Conservation (phyloP, 2,329 filamentous ascomycete genomes). For the Ceratocystis lukuohia region DNA sequence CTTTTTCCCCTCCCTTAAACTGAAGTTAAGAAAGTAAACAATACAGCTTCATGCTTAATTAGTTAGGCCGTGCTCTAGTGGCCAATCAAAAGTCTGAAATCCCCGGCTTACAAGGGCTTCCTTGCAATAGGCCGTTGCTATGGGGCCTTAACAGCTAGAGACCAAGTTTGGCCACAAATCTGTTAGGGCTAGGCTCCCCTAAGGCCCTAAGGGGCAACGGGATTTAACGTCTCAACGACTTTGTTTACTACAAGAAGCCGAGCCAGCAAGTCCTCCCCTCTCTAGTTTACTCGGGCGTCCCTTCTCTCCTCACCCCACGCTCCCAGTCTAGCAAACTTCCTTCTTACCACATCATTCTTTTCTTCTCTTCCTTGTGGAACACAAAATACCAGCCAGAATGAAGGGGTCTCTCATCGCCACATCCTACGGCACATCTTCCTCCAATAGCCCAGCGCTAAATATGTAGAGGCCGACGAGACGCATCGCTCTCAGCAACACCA, state of each 20-base stretch:
- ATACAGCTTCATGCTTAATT: slow-evolving; percentile 8
- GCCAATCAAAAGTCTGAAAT: background rate
- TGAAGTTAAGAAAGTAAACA: slow-evolving; percentile 15
- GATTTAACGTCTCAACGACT: background rate
- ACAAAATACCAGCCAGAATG: background rate
- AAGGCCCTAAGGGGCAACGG: background rate
- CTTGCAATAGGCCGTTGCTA: background rate
- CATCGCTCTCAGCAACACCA: no score
- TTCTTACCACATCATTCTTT: background rate
- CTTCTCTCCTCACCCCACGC: background rate
- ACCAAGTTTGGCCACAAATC: background rate
- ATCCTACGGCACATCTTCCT: background rate
- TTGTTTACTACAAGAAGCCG: background rate
- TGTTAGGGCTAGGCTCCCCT: background rate
- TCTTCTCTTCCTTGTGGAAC: background rate
- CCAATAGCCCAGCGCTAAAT: background rate
- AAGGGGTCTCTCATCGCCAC: background rate
- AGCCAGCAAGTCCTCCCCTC: background rate
- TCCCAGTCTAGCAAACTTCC: background rate
- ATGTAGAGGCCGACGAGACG: background rate
- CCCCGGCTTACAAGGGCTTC: background rate
- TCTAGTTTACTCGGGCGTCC: background rate
- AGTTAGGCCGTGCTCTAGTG: background rate
- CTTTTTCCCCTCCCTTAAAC: background rate
- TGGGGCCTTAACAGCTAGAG: background rate